These are phyloP conservation scores for Saitozyma podzolica DNA, from an alignment of 768 basidiomycete genomes.

Conservation along the genomic window DNA sequence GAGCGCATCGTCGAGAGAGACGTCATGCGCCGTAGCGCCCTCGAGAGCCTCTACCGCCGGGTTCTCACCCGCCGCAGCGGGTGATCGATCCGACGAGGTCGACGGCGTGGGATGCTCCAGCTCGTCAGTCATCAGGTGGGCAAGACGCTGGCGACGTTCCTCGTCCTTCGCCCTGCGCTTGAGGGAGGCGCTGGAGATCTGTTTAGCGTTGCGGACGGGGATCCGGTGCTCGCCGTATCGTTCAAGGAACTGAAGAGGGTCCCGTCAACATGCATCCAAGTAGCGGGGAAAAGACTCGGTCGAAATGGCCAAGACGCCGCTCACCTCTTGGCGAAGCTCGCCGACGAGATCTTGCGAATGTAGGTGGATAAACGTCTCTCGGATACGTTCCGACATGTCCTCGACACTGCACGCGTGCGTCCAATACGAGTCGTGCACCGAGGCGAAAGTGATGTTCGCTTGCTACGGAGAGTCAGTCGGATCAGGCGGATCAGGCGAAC, in stretches of 20 bases:
- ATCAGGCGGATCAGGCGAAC: neutral
- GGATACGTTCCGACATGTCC: slow-evolving; percentile 82
- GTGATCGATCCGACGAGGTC: no score
- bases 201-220: slow-evolving; percentile 30
- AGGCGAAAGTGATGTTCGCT: slow-evolving; percentile 77
- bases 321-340: slow-evolving; percentile 71
- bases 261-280: no score
- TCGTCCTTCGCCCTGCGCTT: slow-evolving; percentile 40
- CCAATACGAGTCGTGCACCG: slow-evolving; percentile 99
- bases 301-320: no score
- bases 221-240: slow-evolving; percentile 67
- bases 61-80: neutral
- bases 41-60: neutral
- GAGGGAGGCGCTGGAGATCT: slow-evolving; percentile 21
- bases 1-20: neutral
- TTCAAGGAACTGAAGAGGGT: slow-evolving; percentile 73
- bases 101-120: no score
- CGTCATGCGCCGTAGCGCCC: neutral
- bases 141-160: slow-evolving; percentile 12
- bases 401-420: slow-evolving; percentile 87
- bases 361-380: slow-evolving; percentile 88
- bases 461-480: slow-evolving; percentile 56
- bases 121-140: neutral
- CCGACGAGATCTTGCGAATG: slow-evolving; percentile 83
- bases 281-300: no score